Percentiles rank a stretch among this genome's conserved stretches.
These are phyloP conservation scores for Chlorella ohadii DNA, from an alignment of 139 green algal genomes.

Conservation along the genomic window DNA sequence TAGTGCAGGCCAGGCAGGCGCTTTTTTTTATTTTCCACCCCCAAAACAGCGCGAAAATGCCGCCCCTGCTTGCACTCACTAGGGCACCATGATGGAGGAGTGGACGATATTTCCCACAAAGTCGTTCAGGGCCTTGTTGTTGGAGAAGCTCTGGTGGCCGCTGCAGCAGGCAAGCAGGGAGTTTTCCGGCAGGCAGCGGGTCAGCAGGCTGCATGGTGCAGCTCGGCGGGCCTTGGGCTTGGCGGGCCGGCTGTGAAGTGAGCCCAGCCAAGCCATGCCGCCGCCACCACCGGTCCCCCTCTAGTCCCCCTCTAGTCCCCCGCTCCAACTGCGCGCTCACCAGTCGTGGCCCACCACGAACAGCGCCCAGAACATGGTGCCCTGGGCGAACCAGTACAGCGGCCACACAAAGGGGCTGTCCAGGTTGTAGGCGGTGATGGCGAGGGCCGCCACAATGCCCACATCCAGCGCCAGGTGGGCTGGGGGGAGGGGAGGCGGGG, in stretches of 20 bases:
- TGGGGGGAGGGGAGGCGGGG: not conserved
- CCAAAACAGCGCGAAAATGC: too few species aligned
- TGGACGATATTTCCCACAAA: slow-evolving; percentile 92
- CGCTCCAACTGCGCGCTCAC: slow-evolving; percentile 63
- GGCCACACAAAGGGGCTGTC: slow-evolving; percentile 88
- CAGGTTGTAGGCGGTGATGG: slow-evolving; percentile 67
- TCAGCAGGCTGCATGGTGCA: too few species aligned
- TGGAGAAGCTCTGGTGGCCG: slow-evolving; percentile 93
- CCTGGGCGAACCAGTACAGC: slow-evolving; percentile 91
- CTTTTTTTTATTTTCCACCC: too few species aligned
- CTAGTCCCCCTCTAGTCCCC: too few species aligned
- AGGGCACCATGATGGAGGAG: slow-evolving; percentile 94
- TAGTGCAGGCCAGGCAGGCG: too few species aligned
- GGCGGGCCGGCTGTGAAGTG: too few species aligned
- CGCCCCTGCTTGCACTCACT: too few species aligned
- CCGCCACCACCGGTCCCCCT: too few species aligned
- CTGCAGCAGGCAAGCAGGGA: slow-evolving; percentile 48
- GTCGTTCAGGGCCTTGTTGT: slow-evolving; percentile 93
- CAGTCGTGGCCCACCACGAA: slow-evolving; percentile 98
- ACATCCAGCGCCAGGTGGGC: slow-evolving; percentile 84
- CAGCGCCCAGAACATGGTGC: slow-evolving; percentile 99
- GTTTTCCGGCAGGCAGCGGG: too few species aligned
- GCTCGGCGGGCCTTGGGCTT: too few species aligned
- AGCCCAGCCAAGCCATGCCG: too few species aligned
- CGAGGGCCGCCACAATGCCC: slow-evolving; percentile 84